Conservation (phyloP, 2,329 filamentous ascomycete genomes). For the Botryotinia calthae region DNA sequence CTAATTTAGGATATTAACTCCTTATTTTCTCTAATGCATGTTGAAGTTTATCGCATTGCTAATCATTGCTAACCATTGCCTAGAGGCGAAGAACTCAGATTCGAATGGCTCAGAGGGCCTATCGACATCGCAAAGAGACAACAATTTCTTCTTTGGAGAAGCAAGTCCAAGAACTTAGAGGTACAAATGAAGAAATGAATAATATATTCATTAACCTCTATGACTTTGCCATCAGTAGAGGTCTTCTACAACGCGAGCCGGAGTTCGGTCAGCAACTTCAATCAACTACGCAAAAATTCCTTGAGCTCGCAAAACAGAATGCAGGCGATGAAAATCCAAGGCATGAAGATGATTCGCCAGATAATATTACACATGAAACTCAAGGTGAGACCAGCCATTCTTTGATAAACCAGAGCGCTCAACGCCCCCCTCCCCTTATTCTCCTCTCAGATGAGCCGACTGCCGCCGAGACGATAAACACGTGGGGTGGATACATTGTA, state of each 20-base stretch:
- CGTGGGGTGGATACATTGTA: slow-evolving; percentile 33
- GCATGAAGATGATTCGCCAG: slow-evolving; percentile 27
- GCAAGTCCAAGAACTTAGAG: slow-evolving; percentile 66
- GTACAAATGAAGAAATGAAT: slow-evolving; percentile 71
- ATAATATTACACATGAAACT: slow-evolving; percentile 23
- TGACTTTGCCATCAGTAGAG: slow-evolving; percentile 56
- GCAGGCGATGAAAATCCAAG: slow-evolving; percentile 42
- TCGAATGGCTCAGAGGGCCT: slow-evolving; percentile 79
- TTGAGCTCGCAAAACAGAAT: slow-evolving; percentile 51
- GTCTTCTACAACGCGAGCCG: slow-evolving; percentile 56
- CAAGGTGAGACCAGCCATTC: slow-evolving; percentile 9
- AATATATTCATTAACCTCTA: slow-evolving; percentile 66
- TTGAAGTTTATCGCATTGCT: background rate
- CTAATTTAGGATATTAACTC: background rate
- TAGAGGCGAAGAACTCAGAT: slow-evolving; percentile 84
- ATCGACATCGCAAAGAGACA: slow-evolving; percentile 79
- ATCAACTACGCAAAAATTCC: slow-evolving; percentile 56
- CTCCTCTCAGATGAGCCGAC: slow-evolving; percentile 1
- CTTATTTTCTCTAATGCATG: background rate
- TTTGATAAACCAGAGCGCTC: background rate
- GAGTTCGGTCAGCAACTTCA: slow-evolving; percentile 57
- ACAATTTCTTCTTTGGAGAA: slow-evolving; percentile 72
- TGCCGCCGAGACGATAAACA: background rate
- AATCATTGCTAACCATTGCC: slow-evolving; percentile 27
- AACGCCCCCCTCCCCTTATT: slow-evolving; percentile 16